A percentile compares a stretch with the other conserved stretches of the same genome.
phyloP scores from a whole-genome alignment of 805 yeast genomes.

The Candida nitratophila region DNA sequence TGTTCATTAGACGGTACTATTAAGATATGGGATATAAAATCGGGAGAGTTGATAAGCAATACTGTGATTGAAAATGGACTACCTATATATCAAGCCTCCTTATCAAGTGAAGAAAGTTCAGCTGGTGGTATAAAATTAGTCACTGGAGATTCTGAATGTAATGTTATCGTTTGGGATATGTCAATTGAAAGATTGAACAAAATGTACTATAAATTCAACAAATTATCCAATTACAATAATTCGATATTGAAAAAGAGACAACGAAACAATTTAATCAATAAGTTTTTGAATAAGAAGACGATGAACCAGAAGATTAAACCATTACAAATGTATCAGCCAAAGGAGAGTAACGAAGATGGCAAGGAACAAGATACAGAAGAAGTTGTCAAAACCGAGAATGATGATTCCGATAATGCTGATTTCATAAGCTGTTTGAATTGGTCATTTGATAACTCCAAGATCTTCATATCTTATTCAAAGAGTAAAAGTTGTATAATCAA shows the following conservation, averaged over 20 bases:
- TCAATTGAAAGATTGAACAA: not conserved
- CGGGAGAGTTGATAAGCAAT: conserved; percentile 31
- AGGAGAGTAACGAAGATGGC: not conserved
- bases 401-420: conserved; percentile 1
- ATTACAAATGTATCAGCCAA: conserved; percentile 20
- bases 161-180: conserved; percentile 46
- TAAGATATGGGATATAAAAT: conserved; percentile 56
- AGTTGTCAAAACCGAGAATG: not conserved
- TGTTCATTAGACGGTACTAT: conserved; percentile 67
- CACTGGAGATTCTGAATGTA: conserved; percentile 62
- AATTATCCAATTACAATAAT: not conserved
- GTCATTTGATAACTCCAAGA: conserved; percentile 15
- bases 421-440: conserved; percentile 18
- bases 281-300: not conserved
- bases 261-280: not conserved
- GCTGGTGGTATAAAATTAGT: conserved; percentile 40
- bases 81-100: conserved; percentile 46
- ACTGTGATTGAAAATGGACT: conserved; percentile 36
- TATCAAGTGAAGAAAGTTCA: conserved; percentile 36
- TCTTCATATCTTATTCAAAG: conserved; percentile 20
- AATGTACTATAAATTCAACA: not conserved
- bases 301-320: conserved; percentile 5
- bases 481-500: conserved; percentile 20
- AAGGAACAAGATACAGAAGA: not conserved
- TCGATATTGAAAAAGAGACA: not conserved